Percentiles rank a stretch among this genome's conserved stretches.
Conservation (phyloP, 2,329 filamentous ascomycete genomes). For the Neofusicoccum kwambonambiense region DNA sequence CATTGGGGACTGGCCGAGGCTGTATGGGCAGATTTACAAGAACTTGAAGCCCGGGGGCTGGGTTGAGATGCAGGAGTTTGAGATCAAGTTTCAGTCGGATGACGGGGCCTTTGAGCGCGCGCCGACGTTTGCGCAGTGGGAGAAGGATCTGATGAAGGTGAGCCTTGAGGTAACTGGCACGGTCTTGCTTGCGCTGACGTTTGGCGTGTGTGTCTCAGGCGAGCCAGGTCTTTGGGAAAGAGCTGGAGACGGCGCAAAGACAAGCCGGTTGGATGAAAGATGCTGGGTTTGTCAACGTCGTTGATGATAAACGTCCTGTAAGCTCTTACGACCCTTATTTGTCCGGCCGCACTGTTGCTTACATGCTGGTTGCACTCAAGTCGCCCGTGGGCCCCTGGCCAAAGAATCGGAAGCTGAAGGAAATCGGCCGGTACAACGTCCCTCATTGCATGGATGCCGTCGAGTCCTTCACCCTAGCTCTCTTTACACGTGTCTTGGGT, state of each 20-base stretch:
- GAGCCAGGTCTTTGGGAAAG: constrained; percentile 26
- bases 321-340: no score
- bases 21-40: constrained; percentile 43
- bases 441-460: constrained; percentile 37
- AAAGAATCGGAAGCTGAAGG: constrained; percentile 32
- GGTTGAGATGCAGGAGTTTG: constrained; percentile 43
- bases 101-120: no score
- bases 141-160: no score
- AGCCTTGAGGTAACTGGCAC: neutral
- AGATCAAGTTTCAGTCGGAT: neutral
- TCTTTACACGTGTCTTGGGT: constrained; percentile 28
- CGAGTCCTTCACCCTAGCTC: constrained; percentile 37
- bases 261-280: constrained; percentile 47
- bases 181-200: neutral
- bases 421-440: constrained; percentile 32
- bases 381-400: constrained; percentile 30
- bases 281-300: constrained; percentile 55
- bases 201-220: no score
- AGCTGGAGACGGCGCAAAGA: constrained; percentile 36
- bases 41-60: constrained; percentile 49
- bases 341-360: no score
- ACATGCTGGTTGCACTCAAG: constrained; percentile 20
- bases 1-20: constrained; percentile 53
- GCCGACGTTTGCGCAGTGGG: no score
- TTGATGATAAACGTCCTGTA: constrained; percentile 39